A percentile compares a stretch with the other conserved stretches of the same genome.
Conservation (phyloP, 2,329 filamentous ascomycete species). For the Penicillium janthinellum region DNA sequence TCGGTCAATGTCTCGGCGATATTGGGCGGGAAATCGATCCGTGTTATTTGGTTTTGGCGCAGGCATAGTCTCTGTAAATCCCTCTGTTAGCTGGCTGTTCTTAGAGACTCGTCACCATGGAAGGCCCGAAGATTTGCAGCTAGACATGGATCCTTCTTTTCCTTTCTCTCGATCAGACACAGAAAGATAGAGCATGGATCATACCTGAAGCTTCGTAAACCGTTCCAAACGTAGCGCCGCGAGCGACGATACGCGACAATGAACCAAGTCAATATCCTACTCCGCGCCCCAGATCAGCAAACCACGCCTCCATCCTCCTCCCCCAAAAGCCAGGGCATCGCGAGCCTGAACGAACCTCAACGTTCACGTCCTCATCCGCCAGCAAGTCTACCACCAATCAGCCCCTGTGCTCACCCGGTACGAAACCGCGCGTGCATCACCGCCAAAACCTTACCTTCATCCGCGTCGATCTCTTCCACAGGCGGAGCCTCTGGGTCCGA, state of each 20-base stretch:
- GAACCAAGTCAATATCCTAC: conserved; percentile 85
- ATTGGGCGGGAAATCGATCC: conserved; percentile 71
- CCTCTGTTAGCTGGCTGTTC: background rate
- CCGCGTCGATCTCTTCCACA: conserved; percentile 75
- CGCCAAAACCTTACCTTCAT: conserved; percentile 64
- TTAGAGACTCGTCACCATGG: background rate
- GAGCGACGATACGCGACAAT: conserved; percentile 80
- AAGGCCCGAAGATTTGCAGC: background rate
- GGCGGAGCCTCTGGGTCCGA: conserved; percentile 70
- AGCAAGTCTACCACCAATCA: conserved; percentile 53
- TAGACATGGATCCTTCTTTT: background rate
- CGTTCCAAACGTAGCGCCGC: conserved; percentile 77
- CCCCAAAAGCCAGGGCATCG: background rate
- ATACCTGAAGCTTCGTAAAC: conserved; percentile 70
- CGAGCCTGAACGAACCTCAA: conserved; percentile 46
- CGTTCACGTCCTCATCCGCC: conserved; percentile 58
- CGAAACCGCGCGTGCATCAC: background rate
- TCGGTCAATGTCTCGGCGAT: conserved; percentile 72
- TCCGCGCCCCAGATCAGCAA: conserved; percentile 17
- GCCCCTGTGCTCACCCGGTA: background rate
- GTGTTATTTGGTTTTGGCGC: conserved; percentile 84
- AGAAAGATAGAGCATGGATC: conserved; percentile 7
- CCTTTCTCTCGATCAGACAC: background rate
- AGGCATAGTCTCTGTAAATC: conserved; percentile 71
- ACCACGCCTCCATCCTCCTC: background rate